A percentile compares a stretch with the other conserved stretches of the same genome.
phyloP scores from a whole-genome alignment of 805 yeast genomes.

The Jamesozyma gamospora region DNA sequence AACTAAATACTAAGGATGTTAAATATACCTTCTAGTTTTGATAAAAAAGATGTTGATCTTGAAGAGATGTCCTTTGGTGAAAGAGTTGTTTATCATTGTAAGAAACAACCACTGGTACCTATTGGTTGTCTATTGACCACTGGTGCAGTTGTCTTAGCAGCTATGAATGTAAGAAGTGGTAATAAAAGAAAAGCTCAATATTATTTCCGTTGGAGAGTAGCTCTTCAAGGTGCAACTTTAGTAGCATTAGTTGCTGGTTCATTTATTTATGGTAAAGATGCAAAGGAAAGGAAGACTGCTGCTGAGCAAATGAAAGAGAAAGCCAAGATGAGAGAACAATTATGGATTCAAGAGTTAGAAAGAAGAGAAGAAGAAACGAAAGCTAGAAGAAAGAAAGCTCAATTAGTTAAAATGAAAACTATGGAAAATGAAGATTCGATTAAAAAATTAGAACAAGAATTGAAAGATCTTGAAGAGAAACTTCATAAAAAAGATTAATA shows the following conservation, averaged over 20 bases:
- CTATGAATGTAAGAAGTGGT: conserved; percentile 62
- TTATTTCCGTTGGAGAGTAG: conserved; percentile 87
- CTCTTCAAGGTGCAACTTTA: conserved; percentile 72
- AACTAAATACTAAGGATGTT: no score
- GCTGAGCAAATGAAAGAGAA: conserved; percentile 63
- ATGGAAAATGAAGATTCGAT: conserved; percentile 30
- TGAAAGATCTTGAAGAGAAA: conserved; percentile 20
- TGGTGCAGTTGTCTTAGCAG: conserved; percentile 73
- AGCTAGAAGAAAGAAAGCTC: conserved; percentile 59
- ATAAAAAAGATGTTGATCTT: neutral
- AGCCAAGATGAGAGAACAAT: conserved; percentile 72
- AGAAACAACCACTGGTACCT: conserved; percentile 86
- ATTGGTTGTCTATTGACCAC: conserved; percentile 69
- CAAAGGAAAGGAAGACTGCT: conserved; percentile 38
- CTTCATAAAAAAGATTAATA: neutral
- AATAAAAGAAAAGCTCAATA: conserved; percentile 67
- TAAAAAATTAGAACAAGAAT: conserved; percentile 18
- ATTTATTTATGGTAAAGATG: conserved; percentile 46
- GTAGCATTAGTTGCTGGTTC: conserved; percentile 80
- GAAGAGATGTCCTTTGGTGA: conserved; percentile 11
- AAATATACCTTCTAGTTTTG: conserved; percentile 24
- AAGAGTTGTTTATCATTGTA: conserved; percentile 51
- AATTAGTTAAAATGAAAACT: conserved; percentile 40
- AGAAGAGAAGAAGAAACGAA: conserved; percentile 70
- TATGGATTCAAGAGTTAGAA: conserved; percentile 88